Percentiles rank a stretch among this genome's conserved stretches.
phyloP scores from a whole-genome alignment of 257 asterid genomes.

The Apocynum venetum region DNA sequence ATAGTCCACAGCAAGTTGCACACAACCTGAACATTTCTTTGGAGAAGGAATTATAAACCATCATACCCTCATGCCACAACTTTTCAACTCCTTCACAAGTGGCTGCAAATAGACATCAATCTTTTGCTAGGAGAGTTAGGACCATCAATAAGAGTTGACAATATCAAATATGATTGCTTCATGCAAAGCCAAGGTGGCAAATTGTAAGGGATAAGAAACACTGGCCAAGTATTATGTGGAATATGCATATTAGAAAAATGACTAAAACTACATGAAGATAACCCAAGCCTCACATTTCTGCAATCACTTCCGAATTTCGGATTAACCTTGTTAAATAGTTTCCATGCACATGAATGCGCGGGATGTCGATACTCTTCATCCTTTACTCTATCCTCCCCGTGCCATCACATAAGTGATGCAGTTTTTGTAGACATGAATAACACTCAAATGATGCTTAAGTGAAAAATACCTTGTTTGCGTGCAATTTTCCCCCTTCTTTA shows the following conservation, averaged over 20 bases:
- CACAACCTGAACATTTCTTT: background rate
- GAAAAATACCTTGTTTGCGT: no score
- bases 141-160: background rate
- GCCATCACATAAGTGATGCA: background rate
- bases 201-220: conserved; percentile 11
- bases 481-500: no score
- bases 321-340: background rate
- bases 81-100: background rate
- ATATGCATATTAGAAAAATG: conserved; percentile 16
- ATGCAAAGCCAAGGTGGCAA: conserved; percentile 2
- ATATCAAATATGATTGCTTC: background rate
- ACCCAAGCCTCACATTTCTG: conserved; percentile 19
- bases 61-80: background rate
- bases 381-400: background rate
- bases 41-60: background rate
- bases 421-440: background rate
- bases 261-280: conserved; percentile 19
- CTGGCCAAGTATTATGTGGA: conserved; percentile 18
- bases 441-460: background rate
- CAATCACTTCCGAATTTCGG: background rate
- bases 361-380: background rate
- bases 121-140: background rate
- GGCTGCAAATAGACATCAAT: background rate
- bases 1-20: no score
- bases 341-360: background rate